Conservation (phyloP, 225 moss, liverwort and hornwort species). For the Sphagnum tenellum region DNA sequence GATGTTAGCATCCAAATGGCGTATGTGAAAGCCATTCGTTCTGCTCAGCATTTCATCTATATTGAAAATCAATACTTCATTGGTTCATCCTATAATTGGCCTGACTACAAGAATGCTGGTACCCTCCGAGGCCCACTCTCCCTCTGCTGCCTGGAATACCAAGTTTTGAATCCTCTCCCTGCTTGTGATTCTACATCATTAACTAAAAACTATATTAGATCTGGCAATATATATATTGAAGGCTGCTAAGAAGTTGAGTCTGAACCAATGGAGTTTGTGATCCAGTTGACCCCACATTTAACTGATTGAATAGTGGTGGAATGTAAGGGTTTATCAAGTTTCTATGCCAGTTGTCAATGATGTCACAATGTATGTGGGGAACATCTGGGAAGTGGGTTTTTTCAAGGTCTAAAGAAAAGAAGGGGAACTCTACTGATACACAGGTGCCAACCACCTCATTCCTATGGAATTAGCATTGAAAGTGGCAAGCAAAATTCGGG, state of each 20-base stretch:
- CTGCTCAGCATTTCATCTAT: constrained; percentile 82
- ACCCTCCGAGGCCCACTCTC: not conserved
- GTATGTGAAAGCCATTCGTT: constrained; percentile 77
- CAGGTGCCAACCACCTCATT: constrained; percentile 87
- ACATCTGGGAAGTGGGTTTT: no score
- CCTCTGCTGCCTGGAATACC: not conserved
- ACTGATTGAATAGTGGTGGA: not conserved
- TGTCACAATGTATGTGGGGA: not conserved
- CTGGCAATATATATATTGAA: not conserved
- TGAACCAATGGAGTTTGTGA: no score
- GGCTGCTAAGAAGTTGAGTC: not conserved
- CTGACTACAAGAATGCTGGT: constrained; percentile 81
- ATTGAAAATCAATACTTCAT: constrained; percentile 90
- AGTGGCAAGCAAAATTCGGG: constrained; percentile 69
- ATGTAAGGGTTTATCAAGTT: not conserved
- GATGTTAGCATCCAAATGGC: constrained; percentile 86
- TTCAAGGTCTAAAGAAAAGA: no score
- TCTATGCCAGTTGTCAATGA: not conserved
- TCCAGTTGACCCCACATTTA: no score
- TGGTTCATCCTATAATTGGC: constrained; percentile 90
- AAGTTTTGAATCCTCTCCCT: not conserved
- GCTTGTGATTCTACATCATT: not conserved
- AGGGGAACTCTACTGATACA: no score
- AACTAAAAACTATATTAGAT: no score
- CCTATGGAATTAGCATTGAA: constrained; percentile 93